phyloP scores from a whole-genome alignment of 2,329 filamentous ascomycete genomes.

The Xylariaceae sp. region DNA sequence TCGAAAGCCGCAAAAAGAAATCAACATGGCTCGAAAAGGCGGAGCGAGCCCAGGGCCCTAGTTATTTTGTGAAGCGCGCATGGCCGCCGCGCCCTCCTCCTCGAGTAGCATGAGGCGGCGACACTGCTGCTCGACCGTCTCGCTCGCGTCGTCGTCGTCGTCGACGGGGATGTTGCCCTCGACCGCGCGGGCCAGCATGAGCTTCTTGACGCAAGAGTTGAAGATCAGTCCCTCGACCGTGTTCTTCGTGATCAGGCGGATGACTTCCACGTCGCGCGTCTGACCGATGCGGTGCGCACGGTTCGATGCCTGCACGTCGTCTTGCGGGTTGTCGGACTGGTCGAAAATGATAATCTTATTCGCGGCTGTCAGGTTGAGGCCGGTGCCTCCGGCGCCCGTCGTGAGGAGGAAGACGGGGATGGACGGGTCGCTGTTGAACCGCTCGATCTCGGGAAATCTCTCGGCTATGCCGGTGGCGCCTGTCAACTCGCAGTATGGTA shows the following conservation, averaged over 20 bases:
- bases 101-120: constrained; percentile 29
- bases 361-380: constrained; percentile 90
- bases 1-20: no score
- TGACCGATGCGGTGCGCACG: constrained; percentile 93
- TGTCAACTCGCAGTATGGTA: constrained; percentile 80
- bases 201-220: constrained; percentile 84
- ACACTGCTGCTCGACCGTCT: constrained; percentile 30
- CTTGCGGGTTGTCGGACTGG: constrained; percentile 94
- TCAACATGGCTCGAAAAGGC: no score
- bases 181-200: constrained; percentile 64
- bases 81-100: constrained; percentile 21
- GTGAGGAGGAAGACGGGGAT: constrained; percentile 91
- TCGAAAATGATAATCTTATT: constrained; percentile 99
- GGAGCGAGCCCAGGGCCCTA: no score
- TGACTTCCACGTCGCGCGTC: constrained; percentile 82
- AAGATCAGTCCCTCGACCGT: constrained; percentile 95
- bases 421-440: constrained; percentile 67
- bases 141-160: constrained; percentile 31
- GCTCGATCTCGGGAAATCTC: constrained; percentile 81
- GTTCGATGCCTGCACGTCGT: constrained; percentile 97
- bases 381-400: constrained; percentile 91
- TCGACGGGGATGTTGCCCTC: constrained; percentile 60
- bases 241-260: constrained; percentile 70
- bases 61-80: no score
- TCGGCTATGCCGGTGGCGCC: constrained; percentile 76